A percentile compares a stretch with the other conserved stretches of the same genome.
Evolutionary conservation across 2,329 filamentous ascomycete genomes (phyloP).

Genomic region (Xylaria sp.): DNA sequence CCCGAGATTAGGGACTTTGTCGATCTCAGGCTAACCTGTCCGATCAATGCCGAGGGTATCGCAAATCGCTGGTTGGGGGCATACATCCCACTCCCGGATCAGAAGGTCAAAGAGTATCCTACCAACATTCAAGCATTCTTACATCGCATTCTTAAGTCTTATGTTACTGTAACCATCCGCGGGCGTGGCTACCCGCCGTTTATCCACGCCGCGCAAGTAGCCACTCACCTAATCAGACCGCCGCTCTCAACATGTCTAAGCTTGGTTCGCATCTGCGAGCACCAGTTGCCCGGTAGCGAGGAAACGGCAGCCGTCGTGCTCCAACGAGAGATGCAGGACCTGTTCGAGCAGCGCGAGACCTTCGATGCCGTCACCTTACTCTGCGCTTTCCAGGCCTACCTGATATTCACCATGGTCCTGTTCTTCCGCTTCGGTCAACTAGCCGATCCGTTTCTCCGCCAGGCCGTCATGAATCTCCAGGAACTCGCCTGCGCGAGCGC

Average conservation of each 20-base stretch:
- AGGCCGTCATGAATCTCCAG: slow-evolving; percentile 62
- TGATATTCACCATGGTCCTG: slow-evolving; percentile 62
- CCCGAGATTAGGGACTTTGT: slow-evolving; percentile 50
- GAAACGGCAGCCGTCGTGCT: slow-evolving; percentile 50
- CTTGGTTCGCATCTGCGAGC: slow-evolving; percentile 55
- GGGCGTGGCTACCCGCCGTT: slow-evolving; percentile 57
- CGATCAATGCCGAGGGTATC: slow-evolving; percentile 60
- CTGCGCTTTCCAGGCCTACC: slow-evolving; percentile 62
- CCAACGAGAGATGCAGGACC: slow-evolving; percentile 56
- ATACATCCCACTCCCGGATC: slow-evolving; percentile 58
- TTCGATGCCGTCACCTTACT: slow-evolving; percentile 53
- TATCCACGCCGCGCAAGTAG: slow-evolving; percentile 55
- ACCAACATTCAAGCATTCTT: slow-evolving; percentile 54
- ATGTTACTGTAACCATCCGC: slow-evolving; percentile 52
- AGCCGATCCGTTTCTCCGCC: slow-evolving; percentile 51
- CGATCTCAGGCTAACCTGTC: slow-evolving; percentile 54
- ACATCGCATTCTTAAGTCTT: slow-evolving; percentile 57
- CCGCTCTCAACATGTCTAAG: slow-evolving; percentile 57
- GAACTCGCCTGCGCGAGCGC: slow-evolving; percentile 58
- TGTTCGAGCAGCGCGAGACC: slow-evolving; percentile 48
- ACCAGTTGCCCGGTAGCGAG: slow-evolving; percentile 51
- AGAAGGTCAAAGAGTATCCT: slow-evolving; percentile 57
- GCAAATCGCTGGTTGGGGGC: slow-evolving; percentile 61
- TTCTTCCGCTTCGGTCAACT: slow-evolving; percentile 54
- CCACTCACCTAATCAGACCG: slow-evolving; percentile 38